Base-by-base conservation (phyloP, 2,329 filamentous ascomycete species). In the Nothophaeocryptopus gaeumannii region DNA sequence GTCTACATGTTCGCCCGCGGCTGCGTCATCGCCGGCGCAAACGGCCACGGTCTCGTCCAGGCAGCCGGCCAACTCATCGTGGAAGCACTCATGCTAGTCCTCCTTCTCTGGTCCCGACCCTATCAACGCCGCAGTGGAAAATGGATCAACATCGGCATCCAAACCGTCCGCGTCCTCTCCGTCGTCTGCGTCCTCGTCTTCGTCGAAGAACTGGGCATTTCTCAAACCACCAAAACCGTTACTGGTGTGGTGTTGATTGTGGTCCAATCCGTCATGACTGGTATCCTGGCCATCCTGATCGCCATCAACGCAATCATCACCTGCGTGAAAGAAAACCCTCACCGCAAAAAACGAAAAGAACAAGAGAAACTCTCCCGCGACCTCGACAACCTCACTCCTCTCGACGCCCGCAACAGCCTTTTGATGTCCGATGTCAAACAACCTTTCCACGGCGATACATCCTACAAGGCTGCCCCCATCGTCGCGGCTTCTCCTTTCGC, bases 201-300 rank as follows among this genome's bases (percentile, higher is more conserved):
- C 63, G 92, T 97, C 26, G 87, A 97, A 67, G 86, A 97, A 72
- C 83, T 99, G 46, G 88, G 88, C 50, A 85, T 99, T 60, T 80
- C 84, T 5, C 85, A 96, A 70, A 95, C 91, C 8, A 96, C 92
- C 8, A 89, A 96, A 75, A 97, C 93, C 0, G 82, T 97, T 42
- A 92, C 89, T 12, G 93, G 93, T 47, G 82, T 97, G n/a, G 88
- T 90, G 12, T 79, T 99, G 51, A 93, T 97, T 58, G 89, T 85
- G n/a, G 79, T 97, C 5, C 93, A 99, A 72, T 88, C 88, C 0
- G 81, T 85, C 0, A 74, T 99, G 59, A 95, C 91, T 5, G 90
- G 81, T 54, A 71, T 89, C 16, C 77, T 99, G 49, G 91, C 89
- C 3, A 86, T 97, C 44, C 78, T 97, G 29, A 95, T 99, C 61